These are phyloP conservation scores for Cercospora brassicicola DNA, from an alignment of 2,329 filamentous ascomycete species.

Conservation along the genomic window DNA sequence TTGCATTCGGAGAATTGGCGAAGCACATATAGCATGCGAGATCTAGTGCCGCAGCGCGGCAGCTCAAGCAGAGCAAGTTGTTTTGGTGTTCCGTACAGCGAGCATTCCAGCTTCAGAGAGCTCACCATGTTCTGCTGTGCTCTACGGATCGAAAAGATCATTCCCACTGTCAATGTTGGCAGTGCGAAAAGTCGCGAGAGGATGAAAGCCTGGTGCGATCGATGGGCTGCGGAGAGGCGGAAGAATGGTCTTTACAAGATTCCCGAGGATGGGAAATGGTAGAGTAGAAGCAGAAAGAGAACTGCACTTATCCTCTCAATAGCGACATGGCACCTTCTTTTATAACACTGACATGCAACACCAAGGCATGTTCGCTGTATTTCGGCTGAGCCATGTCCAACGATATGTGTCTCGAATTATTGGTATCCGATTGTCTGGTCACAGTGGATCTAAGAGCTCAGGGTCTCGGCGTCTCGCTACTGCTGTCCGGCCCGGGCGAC, in stretches of 20 bases:
- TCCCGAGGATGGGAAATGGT: slow-evolving; percentile 37
- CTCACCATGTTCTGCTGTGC: slow-evolving; percentile 90
- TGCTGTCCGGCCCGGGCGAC: background rate
- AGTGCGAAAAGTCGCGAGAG: slow-evolving; percentile 62
- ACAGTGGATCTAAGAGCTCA: background rate
- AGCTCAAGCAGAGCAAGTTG: slow-evolving; percentile 80
- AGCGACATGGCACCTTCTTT: background rate
- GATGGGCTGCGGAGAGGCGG: slow-evolving; percentile 62
- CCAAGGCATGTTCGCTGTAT: background rate
- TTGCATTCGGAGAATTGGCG: slow-evolving; percentile 72
- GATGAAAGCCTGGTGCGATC: slow-evolving; percentile 67
- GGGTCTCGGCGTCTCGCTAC: no score
- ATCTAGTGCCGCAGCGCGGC: slow-evolving; percentile 79
- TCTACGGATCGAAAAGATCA: slow-evolving; percentile 80
- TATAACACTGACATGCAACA: background rate
- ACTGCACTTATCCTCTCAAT: background rate
- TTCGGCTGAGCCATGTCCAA: background rate
- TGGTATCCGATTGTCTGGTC: background rate
- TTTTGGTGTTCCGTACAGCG: slow-evolving; percentile 92
- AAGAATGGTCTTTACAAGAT: slow-evolving; percentile 60
- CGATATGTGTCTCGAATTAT: background rate
- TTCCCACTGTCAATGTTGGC: slow-evolving; percentile 90
- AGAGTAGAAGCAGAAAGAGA: background rate
- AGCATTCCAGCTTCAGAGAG: slow-evolving; percentile 94
- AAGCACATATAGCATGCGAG: slow-evolving; percentile 66